phyloP scores from a whole-genome alignment of 2,329 filamentous ascomycete genomes.

The Penicillium sp. region DNA sequence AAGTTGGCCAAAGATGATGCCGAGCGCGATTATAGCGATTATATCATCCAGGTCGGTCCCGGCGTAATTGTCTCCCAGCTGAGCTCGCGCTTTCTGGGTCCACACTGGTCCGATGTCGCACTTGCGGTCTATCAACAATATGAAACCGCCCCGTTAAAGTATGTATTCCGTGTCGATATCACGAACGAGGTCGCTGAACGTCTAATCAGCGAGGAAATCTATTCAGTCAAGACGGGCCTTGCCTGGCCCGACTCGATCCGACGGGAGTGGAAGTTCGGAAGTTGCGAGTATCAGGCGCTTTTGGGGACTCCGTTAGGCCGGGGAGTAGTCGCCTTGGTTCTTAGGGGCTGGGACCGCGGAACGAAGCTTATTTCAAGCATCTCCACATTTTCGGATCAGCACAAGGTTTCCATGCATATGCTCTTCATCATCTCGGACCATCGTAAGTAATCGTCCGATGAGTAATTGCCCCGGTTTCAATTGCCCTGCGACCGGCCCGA shows the following conservation, averaged over 20 bases:
- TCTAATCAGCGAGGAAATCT: neutral
- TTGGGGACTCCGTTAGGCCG: constrained; percentile 5
- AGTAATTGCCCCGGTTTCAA: neutral
- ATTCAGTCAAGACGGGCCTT: neutral
- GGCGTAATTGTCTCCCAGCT: constrained; percentile 6
- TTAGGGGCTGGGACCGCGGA: constrained; percentile 6
- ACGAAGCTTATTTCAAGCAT: constrained; percentile 7
- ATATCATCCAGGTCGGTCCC: constrained; percentile 8
- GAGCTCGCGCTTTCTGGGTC: constrained; percentile 4
- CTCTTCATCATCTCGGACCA: neutral
- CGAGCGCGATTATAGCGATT: constrained; percentile 6
- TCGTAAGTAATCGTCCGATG: neutral
- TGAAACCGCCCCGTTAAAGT: neutral
- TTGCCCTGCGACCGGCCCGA: neutral
- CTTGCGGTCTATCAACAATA: constrained; percentile 8
- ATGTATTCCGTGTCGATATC: constrained; percentile 11
- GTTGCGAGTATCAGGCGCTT: constrained; percentile 5
- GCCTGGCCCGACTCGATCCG: neutral
- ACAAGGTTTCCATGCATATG: neutral
- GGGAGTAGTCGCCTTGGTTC: constrained; percentile 6
- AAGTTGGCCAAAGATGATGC: neutral
- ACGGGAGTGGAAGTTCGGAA: constrained; percentile 1
- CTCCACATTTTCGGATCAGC: neutral
- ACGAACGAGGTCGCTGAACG: neutral
- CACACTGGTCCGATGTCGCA: constrained; percentile 14